Evolutionary conservation across 768 basidiomycete species (phyloP), one percentile per base, ranked within the genome.

Genomic region (Nidularia sp.): DNA sequence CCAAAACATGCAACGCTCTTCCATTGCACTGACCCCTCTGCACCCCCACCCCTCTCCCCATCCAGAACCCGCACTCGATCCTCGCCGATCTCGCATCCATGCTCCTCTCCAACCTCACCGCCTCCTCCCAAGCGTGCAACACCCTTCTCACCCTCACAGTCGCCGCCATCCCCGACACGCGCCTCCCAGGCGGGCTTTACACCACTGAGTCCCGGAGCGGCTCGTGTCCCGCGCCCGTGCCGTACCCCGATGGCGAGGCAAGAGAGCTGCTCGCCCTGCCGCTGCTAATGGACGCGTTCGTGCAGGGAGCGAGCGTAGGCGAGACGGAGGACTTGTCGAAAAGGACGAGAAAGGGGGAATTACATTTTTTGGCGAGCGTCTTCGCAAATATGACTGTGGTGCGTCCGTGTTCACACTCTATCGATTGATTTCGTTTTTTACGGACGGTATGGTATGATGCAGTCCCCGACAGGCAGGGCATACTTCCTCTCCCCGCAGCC

Each of bases 31-130:
- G 10, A 41, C 39, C 39, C 39, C 39, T 10, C 39, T 10, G 12
- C 15, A 41, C 10, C 15, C 15, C 34, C 25, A 41, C 34, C 52
- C n/a, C 48, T 25, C 10, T 13, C 25, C n/a, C 10, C 18, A 45
- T 39, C 6, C 59, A 98, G 94, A 89, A 93, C 68, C 88, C 91
- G n/a, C 83, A 88, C 54, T 85, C 95, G 7, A 84, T 88, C 52
- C 86, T 98, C 29, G 93, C 93, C 34, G 95, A 98, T 73, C 83
- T 98, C 15, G 93, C 94, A 2, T 81, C 92, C n/a, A 98, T 98
- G 96, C 76, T 98, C 1, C 78, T 98, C 7, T 96, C 94, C n/a
- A 98, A 98, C 70, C 72, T 97, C 34, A 90, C 93, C 6, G 79
- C 88, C 4, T 85, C 90, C 43, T 76, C 88, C 2, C 68, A 79